Percentiles rank a stretch among this genome's conserved stretches.
Conservation (phyloP, 371 early-diverging fungal genomes). For the Chytridiales sp. region DNA sequence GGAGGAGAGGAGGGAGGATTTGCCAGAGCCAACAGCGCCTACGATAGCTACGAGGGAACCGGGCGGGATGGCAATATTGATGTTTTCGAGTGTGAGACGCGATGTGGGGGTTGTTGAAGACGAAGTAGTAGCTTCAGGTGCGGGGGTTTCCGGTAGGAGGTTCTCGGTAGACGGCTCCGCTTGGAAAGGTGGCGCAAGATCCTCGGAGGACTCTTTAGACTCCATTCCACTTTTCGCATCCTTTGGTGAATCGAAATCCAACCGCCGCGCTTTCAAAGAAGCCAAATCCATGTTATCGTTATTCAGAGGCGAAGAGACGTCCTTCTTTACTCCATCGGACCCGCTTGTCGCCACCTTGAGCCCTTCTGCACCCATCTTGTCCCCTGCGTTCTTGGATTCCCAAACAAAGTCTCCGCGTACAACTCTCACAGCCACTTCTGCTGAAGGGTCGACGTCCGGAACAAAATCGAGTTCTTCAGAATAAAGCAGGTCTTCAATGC, state of each 20-base stretch:
- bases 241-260: too few relatives aligned
- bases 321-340: too few relatives aligned
- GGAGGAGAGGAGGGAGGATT: slow-evolving; percentile 37
- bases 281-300: too few relatives aligned
- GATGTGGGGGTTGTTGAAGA: too few relatives aligned
- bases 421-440: slow-evolving; percentile 33
- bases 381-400: slow-evolving; percentile 40
- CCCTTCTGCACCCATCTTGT: slow-evolving; percentile 21
- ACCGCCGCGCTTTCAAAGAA: too few relatives aligned
- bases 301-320: too few relatives aligned
- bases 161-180: too few relatives aligned
- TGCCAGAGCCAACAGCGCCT: slow-evolving; percentile 44
- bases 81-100: slow-evolving; percentile 21
- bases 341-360: slow-evolving; percentile 3
- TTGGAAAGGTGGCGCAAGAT: too few relatives aligned
- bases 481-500: slow-evolving; percentile 67
- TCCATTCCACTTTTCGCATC: too few relatives aligned
- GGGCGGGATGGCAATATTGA: slow-evolving; percentile 36
- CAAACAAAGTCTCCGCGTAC: slow-evolving; percentile 52
- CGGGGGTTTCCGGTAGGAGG: too few relatives aligned
- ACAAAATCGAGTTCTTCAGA: slow-evolving; percentile 61
- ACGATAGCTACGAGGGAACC: slow-evolving; percentile 47
- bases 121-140: too few relatives aligned
- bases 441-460: slow-evolving; percentile 8
- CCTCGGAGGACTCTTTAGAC: too few relatives aligned